These are phyloP conservation scores for Allantophomopsis cytisporea DNA, from an alignment of 2,329 filamentous ascomycete species.

Conservation along the genomic window DNA sequence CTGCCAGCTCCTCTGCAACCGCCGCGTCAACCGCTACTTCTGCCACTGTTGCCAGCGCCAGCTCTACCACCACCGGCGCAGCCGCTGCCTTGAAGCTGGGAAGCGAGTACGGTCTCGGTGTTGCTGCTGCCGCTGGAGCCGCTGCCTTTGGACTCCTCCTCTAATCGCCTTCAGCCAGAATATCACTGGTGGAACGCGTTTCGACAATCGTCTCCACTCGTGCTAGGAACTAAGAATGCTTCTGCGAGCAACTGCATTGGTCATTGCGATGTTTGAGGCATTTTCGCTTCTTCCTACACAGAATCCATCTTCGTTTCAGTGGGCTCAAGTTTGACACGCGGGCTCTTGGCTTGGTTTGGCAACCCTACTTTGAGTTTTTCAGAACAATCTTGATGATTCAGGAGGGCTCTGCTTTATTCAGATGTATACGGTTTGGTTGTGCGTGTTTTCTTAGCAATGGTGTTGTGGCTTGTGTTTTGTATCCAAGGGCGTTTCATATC, in stretches of 20 bases:
- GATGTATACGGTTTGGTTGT: conserved; percentile 7
- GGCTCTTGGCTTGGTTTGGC: not conserved
- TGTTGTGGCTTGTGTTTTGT: conserved; percentile 15
- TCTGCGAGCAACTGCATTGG: not conserved
- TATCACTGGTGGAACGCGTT: not conserved
- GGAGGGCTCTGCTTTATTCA: conserved; percentile 7
- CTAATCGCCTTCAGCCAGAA: conserved; percentile 20
- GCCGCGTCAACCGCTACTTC: conserved; percentile 18
- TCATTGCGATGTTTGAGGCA: not conserved
- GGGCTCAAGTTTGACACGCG: no score
- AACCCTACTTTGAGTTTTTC: not conserved
- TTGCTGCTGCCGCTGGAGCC: conserved; percentile 31
- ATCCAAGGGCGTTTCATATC: no score
- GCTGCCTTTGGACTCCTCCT: conserved; percentile 40
- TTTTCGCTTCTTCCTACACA: not conserved
- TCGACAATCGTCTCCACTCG: conserved; percentile 3
- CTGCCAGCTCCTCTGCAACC: conserved; percentile 11
- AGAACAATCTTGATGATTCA: conserved; percentile 8
- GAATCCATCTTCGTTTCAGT: not conserved
- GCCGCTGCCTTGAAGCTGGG: conserved; percentile 28
- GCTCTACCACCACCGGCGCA: conserved; percentile 19
- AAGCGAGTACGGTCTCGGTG: conserved; percentile 25
- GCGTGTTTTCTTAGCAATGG: conserved; percentile 17
- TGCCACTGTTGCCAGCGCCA: conserved; percentile 13
- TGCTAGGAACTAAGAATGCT: conserved; percentile 1